Percentiles rank a stretch among this genome's conserved stretches.
These are phyloP conservation scores for Kodamaea anthophila DNA, from an alignment of 1,139 yeast genomes.

Conservation along the genomic window DNA sequence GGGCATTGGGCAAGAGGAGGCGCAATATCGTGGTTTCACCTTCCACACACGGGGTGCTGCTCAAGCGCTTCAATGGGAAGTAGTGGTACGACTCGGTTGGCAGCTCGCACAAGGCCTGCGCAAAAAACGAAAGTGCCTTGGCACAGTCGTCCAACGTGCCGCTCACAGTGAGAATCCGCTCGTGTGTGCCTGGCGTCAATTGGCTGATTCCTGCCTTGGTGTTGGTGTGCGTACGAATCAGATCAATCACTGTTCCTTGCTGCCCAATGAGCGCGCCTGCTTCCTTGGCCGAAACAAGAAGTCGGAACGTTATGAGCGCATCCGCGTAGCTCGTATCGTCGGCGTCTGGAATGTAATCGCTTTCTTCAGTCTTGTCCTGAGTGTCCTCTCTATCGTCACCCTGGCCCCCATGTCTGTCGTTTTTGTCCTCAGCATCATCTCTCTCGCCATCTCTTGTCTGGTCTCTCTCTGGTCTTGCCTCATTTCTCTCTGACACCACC, in stretches of 20 bases:
- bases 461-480: too few species aligned
- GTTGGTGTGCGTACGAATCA: constrained; percentile 67
- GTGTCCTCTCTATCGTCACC: background rate
- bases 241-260: constrained; percentile 75
- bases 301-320: constrained; percentile 52
- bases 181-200: constrained; percentile 75
- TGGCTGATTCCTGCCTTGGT: constrained; percentile 89
- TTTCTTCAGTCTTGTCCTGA: background rate
- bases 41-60: constrained; percentile 43
- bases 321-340: constrained; percentile 25
- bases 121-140: constrained; percentile 65
- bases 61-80: constrained; percentile 59
- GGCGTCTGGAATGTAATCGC: constrained; percentile 25
- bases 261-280: constrained; percentile 91
- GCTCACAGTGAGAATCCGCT: constrained; percentile 74
- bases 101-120: constrained; percentile 52
- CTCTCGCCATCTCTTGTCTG: too few species aligned
- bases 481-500: too few species aligned
- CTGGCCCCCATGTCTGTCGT: background rate
- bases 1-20: constrained; percentile 74
- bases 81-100: constrained; percentile 39
- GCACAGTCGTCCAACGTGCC: constrained; percentile 76
- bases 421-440: too few species aligned
- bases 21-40: constrained; percentile 57
- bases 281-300: constrained; percentile 78